A percentile compares a stretch with the other conserved stretches of the same genome.
These are phyloP conservation scores for Lipomyces orientalis DNA, from an alignment of 805 yeast species.

Conservation along the genomic window DNA sequence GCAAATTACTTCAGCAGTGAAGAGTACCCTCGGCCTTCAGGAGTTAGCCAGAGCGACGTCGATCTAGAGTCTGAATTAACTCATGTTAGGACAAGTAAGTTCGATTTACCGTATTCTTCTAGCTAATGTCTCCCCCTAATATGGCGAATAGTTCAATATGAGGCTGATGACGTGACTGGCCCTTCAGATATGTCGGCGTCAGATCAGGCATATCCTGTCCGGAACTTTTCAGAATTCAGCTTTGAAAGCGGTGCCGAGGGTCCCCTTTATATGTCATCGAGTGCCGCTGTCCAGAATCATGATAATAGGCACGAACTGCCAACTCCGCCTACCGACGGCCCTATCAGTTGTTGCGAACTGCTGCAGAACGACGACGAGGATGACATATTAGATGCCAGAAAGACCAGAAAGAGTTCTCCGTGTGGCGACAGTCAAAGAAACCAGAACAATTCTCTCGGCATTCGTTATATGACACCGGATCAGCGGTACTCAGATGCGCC, in stretches of 20 bases:
- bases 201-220: neutral
- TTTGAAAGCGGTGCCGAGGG: conserved; percentile 14
- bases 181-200: neutral
- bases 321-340: neutral
- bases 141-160: neutral
- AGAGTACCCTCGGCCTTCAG: conserved; percentile 8
- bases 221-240: conserved; percentile 25
- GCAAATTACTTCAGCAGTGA: conserved; percentile 12
- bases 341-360: neutral
- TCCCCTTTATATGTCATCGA: conserved; percentile 1
- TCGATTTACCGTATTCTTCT: neutral
- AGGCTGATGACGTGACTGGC: neutral
- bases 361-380: neutral
- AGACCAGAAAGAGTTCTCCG: neutral
- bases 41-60: neutral
- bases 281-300: neutral
- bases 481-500: neutral
- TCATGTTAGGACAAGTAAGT: neutral
- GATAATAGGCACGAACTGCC: neutral
- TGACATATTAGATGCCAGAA: neutral
- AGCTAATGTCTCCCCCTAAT: neutral
- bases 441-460: neutral
- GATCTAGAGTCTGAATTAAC: neutral
- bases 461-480: neutral
- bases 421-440: neutral